phyloP scores from a whole-genome alignment of 2,329 filamentous ascomycete genomes.

The Arthrobotrys entomopaga region DNA sequence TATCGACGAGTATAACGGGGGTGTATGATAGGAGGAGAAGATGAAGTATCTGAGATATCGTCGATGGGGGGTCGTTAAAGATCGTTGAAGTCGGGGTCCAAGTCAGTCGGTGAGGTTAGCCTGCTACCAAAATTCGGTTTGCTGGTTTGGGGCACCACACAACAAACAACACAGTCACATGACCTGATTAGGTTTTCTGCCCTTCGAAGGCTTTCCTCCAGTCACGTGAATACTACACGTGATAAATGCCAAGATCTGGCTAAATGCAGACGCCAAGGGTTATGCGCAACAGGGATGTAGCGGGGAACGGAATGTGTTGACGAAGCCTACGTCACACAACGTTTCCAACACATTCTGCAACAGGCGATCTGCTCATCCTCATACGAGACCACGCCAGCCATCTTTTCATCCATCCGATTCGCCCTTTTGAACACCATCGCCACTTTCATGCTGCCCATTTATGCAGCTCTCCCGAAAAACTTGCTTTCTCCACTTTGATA shows the following conservation, averaged over 20 bases:
- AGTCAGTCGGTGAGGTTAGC: constrained; percentile 31
- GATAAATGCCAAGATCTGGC: constrained; percentile 16
- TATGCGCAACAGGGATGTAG: constrained; percentile 10
- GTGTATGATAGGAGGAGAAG: constrained; percentile 33
- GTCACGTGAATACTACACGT: constrained; percentile 9
- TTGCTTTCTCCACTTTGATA: constrained; percentile 3
- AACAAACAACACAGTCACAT: constrained; percentile 44
- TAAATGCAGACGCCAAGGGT: neutral
- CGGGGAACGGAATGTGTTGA: constrained; percentile 14
- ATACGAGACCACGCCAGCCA: neutral
- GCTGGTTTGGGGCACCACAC: constrained; percentile 17
- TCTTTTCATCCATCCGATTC: too few relatives aligned
- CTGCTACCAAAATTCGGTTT: constrained; percentile 53
- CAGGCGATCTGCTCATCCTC: constrained; percentile 15
- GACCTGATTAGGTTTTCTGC: constrained; percentile 47
- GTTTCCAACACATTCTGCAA: constrained; percentile 52
- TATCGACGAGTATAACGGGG: constrained; percentile 46
- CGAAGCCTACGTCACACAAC: constrained; percentile 51
- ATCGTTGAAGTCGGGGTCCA: constrained; percentile 50
- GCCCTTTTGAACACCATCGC: constrained; percentile 32
- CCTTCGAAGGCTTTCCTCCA: neutral
- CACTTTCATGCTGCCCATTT: neutral
- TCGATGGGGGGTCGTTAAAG: constrained; percentile 41
- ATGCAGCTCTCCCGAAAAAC: neutral
- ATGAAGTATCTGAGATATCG: constrained; percentile 27